Conservation (phyloP, 345 rosid species). For the Pistacia integerrima region DNA sequence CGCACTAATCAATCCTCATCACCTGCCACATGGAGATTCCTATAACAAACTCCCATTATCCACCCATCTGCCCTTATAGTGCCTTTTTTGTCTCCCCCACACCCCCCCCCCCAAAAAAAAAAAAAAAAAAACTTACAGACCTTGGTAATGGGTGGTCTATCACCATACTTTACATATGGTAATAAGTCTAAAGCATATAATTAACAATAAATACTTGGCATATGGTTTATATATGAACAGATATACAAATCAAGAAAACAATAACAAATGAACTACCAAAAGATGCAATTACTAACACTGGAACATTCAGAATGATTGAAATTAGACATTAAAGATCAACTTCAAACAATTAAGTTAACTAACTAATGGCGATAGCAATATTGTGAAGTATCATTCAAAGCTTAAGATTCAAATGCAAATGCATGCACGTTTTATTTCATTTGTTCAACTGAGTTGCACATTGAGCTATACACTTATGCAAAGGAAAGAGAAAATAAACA, state of each 20-base stretch:
- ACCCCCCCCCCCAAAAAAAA: too few species aligned
- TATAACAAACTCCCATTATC: too few species aligned
- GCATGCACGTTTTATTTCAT: background rate
- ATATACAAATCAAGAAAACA: background rate
- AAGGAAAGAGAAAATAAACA: constrained; percentile 8
- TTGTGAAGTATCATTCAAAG: background rate
- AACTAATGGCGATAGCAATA: background rate
- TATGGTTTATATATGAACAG: background rate
- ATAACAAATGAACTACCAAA: background rate
- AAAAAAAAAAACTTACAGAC: too few species aligned
- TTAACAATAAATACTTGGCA: background rate
- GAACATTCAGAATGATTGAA: background rate
- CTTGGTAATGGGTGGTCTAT: too few species aligned
- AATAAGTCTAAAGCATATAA: constrained; percentile 10
- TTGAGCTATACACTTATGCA: background rate
- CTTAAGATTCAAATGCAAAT: background rate
- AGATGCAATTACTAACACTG: background rate
- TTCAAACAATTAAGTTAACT: background rate
- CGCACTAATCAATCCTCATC: too few species aligned
- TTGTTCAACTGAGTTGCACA: background rate
- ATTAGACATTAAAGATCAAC: background rate
- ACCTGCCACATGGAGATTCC: too few species aligned
- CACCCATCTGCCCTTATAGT: too few species aligned
- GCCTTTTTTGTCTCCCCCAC: too few species aligned
- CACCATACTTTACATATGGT: background rate